Percentiles rank a stretch among this genome's conserved stretches.
Conservation (phyloP, 371 early-diverging fungal species). For the Zancudomyces culisetae region DNA sequence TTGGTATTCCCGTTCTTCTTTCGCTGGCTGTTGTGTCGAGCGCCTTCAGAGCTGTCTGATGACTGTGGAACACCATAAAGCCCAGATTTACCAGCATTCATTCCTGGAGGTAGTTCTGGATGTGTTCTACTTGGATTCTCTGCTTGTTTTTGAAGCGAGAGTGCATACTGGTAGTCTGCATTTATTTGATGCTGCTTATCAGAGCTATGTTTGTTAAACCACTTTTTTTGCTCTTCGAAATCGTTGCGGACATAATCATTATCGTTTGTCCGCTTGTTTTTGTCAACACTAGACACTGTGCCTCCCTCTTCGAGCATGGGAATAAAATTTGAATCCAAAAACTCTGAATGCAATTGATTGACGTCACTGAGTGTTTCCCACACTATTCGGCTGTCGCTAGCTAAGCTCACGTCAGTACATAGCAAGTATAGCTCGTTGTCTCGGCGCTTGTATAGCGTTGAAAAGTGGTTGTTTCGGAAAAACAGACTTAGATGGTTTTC, state of each 20-base stretch:
- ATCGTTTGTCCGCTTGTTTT: background rate
- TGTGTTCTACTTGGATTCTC: background rate
- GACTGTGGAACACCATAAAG: conserved; percentile 1
- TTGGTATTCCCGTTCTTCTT: no score
- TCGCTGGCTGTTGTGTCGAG: no score
- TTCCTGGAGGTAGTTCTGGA: background rate
- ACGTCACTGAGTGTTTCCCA: conserved; percentile 62
- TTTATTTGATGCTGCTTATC: background rate
- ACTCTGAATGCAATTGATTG: conserved; percentile 40
- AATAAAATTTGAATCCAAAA: conserved; percentile 38
- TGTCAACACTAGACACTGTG: background rate
- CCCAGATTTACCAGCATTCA: background rate
- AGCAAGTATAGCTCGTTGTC: conserved; percentile 45
- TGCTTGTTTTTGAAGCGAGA: background rate
- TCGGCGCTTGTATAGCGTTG: conserved; percentile 51
- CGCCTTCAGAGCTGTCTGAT: no score
- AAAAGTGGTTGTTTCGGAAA: conserved; percentile 88
- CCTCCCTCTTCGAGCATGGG: conserved; percentile 7
- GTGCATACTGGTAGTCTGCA: conserved; percentile 1
- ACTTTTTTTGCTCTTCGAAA: background rate
- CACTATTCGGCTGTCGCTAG: conserved; percentile 35
- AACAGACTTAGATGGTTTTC: conserved; percentile 44
- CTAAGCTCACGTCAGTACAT: conserved; percentile 71
- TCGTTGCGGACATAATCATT: background rate
- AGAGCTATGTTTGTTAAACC: background rate